A percentile compares a stretch with the other conserved stretches of the same genome.
Conservation (phyloP, 1,284 basidiomycete genomes). For the Ceratorhiza oryzae-sativae region DNA sequence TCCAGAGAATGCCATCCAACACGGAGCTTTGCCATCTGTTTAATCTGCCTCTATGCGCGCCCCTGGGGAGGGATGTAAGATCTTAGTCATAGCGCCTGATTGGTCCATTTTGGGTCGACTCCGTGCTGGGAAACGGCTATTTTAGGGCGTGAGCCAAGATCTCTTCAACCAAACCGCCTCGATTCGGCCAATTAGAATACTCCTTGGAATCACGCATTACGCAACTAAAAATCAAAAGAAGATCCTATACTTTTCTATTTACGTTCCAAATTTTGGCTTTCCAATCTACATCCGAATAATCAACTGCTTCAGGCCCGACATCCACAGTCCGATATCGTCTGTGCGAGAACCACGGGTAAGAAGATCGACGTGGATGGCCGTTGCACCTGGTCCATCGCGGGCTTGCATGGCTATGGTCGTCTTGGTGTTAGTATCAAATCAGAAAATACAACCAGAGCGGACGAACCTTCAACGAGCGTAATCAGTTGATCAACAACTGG, state of each 20-base stretch:
- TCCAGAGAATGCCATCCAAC: no score
- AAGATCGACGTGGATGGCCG: conserved; percentile 81
- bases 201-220: not conserved
- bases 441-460: conserved; percentile 11
- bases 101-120: no score
- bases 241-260: not conserved
- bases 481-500: conserved; percentile 72
- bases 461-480: conserved; percentile 70
- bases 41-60: no score
- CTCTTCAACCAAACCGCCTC: no score
- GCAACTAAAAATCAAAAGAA: not conserved
- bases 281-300: conserved; percentile 44
- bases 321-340: conserved; percentile 86
- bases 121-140: no score
- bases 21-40: no score
- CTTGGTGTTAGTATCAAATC: no score
- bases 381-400: conserved; percentile 71
- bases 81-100: no score
- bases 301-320: conserved; percentile 85
- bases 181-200: no score
- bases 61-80: no score
- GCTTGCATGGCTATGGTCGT: conserved; percentile 73
- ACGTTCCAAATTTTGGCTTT: not conserved
- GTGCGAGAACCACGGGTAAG: conserved; percentile 76
- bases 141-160: no score